Base-by-base conservation (phyloP, 1,284 basidiomycete species). In the Macrocystidia cucumis region DNA sequence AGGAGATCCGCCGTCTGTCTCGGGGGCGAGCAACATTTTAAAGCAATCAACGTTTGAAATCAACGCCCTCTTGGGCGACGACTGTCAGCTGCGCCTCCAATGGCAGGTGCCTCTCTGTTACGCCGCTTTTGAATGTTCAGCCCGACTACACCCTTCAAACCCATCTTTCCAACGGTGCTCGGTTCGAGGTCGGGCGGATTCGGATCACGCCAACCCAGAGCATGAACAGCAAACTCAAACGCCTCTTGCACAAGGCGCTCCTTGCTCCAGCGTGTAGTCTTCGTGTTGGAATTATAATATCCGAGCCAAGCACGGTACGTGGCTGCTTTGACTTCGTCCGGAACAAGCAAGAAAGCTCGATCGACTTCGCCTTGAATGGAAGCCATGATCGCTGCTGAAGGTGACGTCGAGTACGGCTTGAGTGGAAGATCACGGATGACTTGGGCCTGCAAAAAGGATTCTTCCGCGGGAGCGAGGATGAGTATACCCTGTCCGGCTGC, bases 401-500 rank as follows among this genome's bases (percentile, higher is more conserved):
- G 29, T 32, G 18, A 17, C 7, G 27, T 32, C 4, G 35, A 25
- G 28, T 52, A 55, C 8, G 57, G 42, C 5, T 56, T 50, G 29
- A 73, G 54, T 5, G 63, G 63, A 35, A 77, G 56, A 5, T 56
- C 49, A 20, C 45, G 44, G 44, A 79, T 65, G 5, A 59, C 65
- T 2, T 54, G 49, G 11, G 51, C 54, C 22, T 43, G 39, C 9
- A 83, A 60, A 63, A 85, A 84, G 44, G 60, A 64, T 8, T 56
- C 39, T 46, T 85, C 81, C 32, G 59, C 63, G 12, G 64, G 62
- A 34, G 69, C 64, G 21, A 84, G 67, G 37, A 84, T 54, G 24
- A 84, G 55, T 19, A 80, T 62, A 3, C 82, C 81, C 32, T 65
- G 48, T 49, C 76, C 86, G 69, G 42, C 80, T 73, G 54, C 75